Conservation (phyloP, 495 filamentous ascomycete genomes). For the Penicillium odoratum region DNA sequence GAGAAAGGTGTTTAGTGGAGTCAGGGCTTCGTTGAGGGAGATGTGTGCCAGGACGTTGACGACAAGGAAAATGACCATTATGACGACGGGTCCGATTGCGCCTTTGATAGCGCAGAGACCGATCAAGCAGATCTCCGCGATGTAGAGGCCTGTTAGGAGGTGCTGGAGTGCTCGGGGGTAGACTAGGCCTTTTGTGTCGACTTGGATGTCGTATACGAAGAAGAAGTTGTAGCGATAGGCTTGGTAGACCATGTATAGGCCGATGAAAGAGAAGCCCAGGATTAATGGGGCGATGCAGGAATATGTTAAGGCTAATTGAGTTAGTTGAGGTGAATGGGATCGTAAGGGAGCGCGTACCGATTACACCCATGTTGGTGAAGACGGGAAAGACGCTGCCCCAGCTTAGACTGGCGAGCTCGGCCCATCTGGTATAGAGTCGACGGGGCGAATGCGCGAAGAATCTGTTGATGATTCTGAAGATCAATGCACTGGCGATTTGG, state of each 20-base stretch:
- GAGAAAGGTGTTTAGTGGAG: slow-evolving; percentile 73
- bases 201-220: slow-evolving; percentile 76
- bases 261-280: slow-evolving; percentile 77
- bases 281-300: slow-evolving; percentile 84
- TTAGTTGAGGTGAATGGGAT: neutral
- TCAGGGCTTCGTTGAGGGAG: slow-evolving; percentile 70
- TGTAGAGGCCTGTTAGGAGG: slow-evolving; percentile 78
- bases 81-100: slow-evolving; percentile 69
- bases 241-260: slow-evolving; percentile 78
- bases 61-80: slow-evolving; percentile 76
- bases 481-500: slow-evolving; percentile 68
- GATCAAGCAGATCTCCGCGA: slow-evolving; percentile 81
- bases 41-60: slow-evolving; percentile 78
- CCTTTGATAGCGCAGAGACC: slow-evolving; percentile 74
- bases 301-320: slow-evolving; percentile 64
- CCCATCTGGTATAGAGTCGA: slow-evolving; percentile 63
- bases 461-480: slow-evolving; percentile 74
- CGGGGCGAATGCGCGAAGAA: slow-evolving; percentile 64
- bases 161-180: slow-evolving; percentile 88
- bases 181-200: slow-evolving; percentile 86
- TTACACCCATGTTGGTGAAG: slow-evolving; percentile 84
- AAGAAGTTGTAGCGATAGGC: slow-evolving; percentile 92
- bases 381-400: slow-evolving; percentile 88
- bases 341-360: slow-evolving; percentile 44
- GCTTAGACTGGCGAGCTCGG: slow-evolving; percentile 57